phyloP scores from a whole-genome alignment of 345 rosid genomes.

The Linum trigynum region DNA sequence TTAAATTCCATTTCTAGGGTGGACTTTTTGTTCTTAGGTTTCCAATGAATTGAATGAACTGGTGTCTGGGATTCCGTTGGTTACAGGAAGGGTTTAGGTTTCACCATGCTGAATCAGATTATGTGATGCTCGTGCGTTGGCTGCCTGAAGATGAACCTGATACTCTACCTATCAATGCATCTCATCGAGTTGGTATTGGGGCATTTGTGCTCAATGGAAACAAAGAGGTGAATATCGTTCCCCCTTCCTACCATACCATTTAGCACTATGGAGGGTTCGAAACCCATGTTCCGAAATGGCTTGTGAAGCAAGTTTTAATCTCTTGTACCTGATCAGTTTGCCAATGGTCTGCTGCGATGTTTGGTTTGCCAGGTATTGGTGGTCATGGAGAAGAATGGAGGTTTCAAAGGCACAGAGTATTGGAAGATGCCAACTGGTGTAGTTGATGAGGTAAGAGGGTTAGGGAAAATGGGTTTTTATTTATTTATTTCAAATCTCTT shows the following conservation, averaged over 20 bases:
- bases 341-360: too few species aligned
- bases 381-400: conserved; percentile 38
- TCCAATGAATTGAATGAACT: background rate
- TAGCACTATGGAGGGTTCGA: background rate
- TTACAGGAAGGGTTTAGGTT: conserved; percentile 39
- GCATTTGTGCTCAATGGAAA: conserved; percentile 37
- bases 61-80: background rate
- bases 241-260: too few species aligned
- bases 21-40: background rate
- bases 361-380: conserved; percentile 29
- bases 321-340: background rate
- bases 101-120: conserved; percentile 48
- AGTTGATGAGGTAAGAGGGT: conserved; percentile 29
- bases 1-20: background rate
- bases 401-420: conserved; percentile 30
- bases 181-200: conserved; percentile 42
- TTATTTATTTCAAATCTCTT: background rate
- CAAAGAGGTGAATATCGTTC: conserved; percentile 25
- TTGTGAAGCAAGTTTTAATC: background rate
- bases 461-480: background rate
- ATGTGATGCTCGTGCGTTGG: conserved; percentile 47
- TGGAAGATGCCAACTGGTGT: conserved; percentile 56
- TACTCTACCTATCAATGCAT: conserved; percentile 40
- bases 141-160: conserved; percentile 32
- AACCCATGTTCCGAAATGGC: background rate